Percentiles rank a stretch among this genome's conserved stretches.
Evolutionary conservation across 257 asterid species (phyloP).

Genomic region (Echites panduratus): DNA sequence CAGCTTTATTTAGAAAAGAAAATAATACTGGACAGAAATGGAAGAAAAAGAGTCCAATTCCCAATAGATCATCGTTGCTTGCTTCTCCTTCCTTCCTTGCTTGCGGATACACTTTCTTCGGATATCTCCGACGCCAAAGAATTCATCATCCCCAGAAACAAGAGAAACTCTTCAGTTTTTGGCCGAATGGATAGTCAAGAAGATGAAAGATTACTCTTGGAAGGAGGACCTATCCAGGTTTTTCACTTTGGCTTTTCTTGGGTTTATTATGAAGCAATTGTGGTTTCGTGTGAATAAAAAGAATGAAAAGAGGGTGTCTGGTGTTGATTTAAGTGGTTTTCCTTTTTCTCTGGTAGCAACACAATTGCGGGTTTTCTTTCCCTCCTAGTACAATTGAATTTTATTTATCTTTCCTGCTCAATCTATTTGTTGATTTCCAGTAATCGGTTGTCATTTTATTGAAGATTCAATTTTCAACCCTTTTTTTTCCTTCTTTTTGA

Average conservation of each 20-base stretch:
- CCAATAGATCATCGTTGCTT: not conserved
- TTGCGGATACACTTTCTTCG: not conserved
- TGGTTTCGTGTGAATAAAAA: not conserved
- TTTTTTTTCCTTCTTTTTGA: not conserved
- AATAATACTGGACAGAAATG: too few relatives aligned
- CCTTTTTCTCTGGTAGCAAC: not conserved
- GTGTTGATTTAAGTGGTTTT: not conserved
- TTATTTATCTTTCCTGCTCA: not conserved
- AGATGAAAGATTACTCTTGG: slow-evolving; percentile 56
- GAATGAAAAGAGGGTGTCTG: not conserved
- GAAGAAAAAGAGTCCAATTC: too few relatives aligned
- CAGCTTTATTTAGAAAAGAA: too few relatives aligned
- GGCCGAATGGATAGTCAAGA: slow-evolving; percentile 51
- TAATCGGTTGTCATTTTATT: not conserved
- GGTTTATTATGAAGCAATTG: not conserved
- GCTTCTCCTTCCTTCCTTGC: not conserved
- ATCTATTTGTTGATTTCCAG: not conserved
- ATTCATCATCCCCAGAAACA: not conserved
- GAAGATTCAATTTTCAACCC: not conserved
- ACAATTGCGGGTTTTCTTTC: too few relatives aligned
- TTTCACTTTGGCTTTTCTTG: not conserved
- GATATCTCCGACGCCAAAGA: not conserved
- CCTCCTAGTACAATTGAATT: not conserved
- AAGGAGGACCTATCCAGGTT: slow-evolving; percentile 58
- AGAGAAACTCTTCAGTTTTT: not conserved